Base-by-base conservation (phyloP, 225 moss, liverwort and hornwort genomes). In the Anthoceros angustus region DNA sequence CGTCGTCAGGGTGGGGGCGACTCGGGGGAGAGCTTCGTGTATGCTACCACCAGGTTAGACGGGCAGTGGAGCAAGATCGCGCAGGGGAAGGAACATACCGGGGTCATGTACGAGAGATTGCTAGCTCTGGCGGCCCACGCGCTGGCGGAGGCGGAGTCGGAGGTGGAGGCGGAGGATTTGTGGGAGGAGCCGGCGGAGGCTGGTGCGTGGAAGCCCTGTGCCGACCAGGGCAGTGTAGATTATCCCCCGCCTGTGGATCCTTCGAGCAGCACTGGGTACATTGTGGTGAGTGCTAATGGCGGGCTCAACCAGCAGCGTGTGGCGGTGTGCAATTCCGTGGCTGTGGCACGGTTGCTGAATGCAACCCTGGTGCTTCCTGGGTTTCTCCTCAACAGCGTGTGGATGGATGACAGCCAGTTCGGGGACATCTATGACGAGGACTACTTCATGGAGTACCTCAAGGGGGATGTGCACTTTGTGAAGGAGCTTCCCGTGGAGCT, bases 271-370 rank as follows among this genome's bases (percentile, higher is more conserved):
- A 73, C 82, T 43, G 91, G 95, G 39, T 98, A 92, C 70, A 75
- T 98, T 39, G 74, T 86, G 72, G 78, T 98, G 67, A 89, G 77
- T 75, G 91, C 95, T 66, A 91, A 88, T 73, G 95, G 95, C 63
- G 91, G 95, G 63, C 91, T 98, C 21, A 98, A 88, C 74, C 95
- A 98, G 72, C 95, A 98, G 81, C 88, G 95, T 75, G 91, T 98
- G 72, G 88, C 88, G 73, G 95, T 98, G 64, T 75, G 95, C 65
- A 98, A 98, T 80, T 85, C 85, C 62, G 77, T 98, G 67, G 91
- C 95, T 62, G 88, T 92, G 72, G 88, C 95, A 62, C 86, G 95
- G 62, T 42, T 98, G 76, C 69, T 98, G 83, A 98, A 98, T 70
- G 92, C 92, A 68, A 86, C 95, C 69, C 73, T 98, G 69, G 86